phyloP scores from a whole-genome alignment of 192 early-diverging fungal species.

The Dissophora globulifera region DNA sequence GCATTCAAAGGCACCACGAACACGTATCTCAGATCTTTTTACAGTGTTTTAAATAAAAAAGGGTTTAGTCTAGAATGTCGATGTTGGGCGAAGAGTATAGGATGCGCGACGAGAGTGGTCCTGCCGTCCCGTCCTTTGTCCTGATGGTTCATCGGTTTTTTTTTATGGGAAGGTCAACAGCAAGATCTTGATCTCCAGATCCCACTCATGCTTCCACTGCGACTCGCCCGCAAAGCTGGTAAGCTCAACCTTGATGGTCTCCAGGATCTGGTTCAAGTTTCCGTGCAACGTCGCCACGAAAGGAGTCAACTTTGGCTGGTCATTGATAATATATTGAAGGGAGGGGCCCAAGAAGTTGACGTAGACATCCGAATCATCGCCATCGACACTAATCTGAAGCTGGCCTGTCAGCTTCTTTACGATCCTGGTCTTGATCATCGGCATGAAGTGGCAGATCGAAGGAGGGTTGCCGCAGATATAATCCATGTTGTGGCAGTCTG shows the following conservation, averaged over 20 bases:
- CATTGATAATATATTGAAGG: constrained; percentile 3
- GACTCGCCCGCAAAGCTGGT: constrained; percentile 27
- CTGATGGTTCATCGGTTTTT: no score
- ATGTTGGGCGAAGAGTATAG: no score
- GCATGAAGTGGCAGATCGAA: constrained; percentile 65
- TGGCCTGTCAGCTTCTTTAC: constrained; percentile 36
- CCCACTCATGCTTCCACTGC: constrained; percentile 36
- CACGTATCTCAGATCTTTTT: neutral
- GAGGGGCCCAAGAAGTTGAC: constrained; percentile 31
- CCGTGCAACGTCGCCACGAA: constrained; percentile 20
- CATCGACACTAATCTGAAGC: constrained; percentile 31
- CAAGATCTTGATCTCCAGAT: constrained; percentile 36
- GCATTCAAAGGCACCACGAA: no score
- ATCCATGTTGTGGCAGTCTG: constrained; percentile 64
- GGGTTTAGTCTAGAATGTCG: no score
- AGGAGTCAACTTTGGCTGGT: constrained; percentile 17
- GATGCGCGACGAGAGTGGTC: neutral
- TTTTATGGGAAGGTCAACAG: constrained; percentile 53
- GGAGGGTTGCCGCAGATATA: constrained; percentile 71
- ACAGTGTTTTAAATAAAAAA: neutral
- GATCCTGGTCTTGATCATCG: constrained; percentile 56
- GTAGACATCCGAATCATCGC: constrained; percentile 41
- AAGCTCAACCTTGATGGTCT: constrained; percentile 22
- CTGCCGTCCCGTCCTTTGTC: constrained; percentile 4
- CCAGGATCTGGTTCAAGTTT: constrained; percentile 46